These are phyloP conservation scores for Persicaria maculosa DNA, from an alignment of 148 eudicot genomes.

Conservation along the genomic window DNA sequence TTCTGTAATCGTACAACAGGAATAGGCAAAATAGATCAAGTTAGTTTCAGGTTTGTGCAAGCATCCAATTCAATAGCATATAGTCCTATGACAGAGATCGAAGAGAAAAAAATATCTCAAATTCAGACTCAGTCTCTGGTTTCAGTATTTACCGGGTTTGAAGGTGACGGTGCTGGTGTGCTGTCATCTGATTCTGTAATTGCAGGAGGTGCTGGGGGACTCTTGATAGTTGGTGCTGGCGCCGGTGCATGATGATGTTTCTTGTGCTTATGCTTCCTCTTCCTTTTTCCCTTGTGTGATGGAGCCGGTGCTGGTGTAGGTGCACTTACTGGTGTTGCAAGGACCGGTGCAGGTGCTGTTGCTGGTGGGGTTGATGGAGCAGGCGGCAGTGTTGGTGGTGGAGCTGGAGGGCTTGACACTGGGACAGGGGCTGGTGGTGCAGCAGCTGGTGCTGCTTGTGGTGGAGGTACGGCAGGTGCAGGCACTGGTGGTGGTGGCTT, in stretches of 20 bases:
- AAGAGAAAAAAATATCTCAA: too few species aligned
- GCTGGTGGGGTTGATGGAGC: conserved; percentile 20
- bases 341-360: conserved; percentile 4
- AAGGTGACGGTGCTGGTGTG: conserved; percentile 83
- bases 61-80: too few species aligned
- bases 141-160: conserved; percentile 41
- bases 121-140: not conserved
- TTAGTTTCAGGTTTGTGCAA: not conserved
- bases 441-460: conserved; percentile 19
- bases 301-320: conserved; percentile 52
- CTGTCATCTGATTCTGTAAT: conserved; percentile 28
- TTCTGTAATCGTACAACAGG: conserved; percentile 36
- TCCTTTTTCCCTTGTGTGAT: conserved; percentile 46
- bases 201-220: conserved; percentile 85
- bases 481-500: conserved; percentile 28
- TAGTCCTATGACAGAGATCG: too few species aligned
- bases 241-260: conserved; percentile 73
- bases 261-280: conserved; percentile 59
- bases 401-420: conserved; percentile 10
- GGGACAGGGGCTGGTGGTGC: conserved; percentile 28
- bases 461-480: conserved; percentile 17
- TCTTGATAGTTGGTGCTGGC: conserved; percentile 34
- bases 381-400: conserved; percentile 17
- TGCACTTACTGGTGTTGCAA: conserved; percentile 20
- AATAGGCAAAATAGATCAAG: not conserved